Evolutionary conservation across 2,329 filamentous ascomycete genomes (phyloP).

Genomic region (Pseudocercospora cruenta): DNA sequence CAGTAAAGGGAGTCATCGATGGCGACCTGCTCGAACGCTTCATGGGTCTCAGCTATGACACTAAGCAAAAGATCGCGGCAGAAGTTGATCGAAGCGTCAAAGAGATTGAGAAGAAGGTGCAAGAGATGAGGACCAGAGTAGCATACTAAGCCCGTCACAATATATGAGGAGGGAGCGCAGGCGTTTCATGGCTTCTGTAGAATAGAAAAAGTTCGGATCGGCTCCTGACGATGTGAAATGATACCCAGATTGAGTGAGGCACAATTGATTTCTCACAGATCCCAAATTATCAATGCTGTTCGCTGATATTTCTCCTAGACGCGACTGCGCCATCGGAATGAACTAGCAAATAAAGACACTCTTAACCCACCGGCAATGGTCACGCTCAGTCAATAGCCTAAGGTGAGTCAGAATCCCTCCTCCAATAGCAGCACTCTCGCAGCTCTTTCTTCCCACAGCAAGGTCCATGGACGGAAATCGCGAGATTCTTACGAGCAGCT

Average conservation of each 20-base stretch:
- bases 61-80: constrained; percentile 92
- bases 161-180: background rate
- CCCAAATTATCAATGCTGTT: too few relatives aligned
- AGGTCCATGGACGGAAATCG: background rate
- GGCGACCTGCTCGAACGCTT: constrained; percentile 95
- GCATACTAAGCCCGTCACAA: constrained; percentile 35
- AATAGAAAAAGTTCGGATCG: background rate
- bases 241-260: constrained; percentile 6
- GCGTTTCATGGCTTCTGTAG: background rate
- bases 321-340: background rate
- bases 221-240: constrained; percentile 13
- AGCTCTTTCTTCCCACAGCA: background rate
- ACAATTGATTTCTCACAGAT: too few relatives aligned
- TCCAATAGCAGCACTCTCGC: background rate
- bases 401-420: background rate
- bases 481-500: background rate
- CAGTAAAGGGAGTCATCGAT: constrained; percentile 95
- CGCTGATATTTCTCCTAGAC: too few relatives aligned
- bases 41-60: constrained; percentile 78
- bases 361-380: background rate
- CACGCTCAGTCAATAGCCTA: background rate
- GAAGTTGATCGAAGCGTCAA: constrained; percentile 88
- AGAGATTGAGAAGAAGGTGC: constrained; percentile 93
- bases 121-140: constrained; percentile 44
- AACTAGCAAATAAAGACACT: background rate